phyloP scores from a whole-genome alignment of 202 grass and related monocot species.

The Musa balbisiana region DNA sequence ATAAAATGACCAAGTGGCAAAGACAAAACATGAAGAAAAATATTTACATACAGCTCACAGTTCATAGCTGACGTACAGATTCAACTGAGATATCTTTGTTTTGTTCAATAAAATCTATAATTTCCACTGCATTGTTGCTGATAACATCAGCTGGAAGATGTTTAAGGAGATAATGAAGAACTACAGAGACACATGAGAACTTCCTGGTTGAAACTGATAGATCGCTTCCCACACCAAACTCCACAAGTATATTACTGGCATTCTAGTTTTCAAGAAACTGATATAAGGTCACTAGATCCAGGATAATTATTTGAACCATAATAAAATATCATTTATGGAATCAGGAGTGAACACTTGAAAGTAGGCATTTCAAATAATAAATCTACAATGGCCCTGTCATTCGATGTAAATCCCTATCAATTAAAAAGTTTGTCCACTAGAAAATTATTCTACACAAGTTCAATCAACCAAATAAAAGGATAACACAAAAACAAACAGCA shows the following conservation, averaged over 20 bases:
- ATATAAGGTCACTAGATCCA: neutral
- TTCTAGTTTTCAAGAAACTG: neutral
- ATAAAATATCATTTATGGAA: neutral
- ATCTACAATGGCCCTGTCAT: neutral
- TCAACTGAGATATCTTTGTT: slow-evolving; percentile 22
- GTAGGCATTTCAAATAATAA: neutral
- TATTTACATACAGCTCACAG: neutral
- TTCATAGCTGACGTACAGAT: neutral
- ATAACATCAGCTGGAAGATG: slow-evolving; percentile 21
- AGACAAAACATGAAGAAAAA: neutral
- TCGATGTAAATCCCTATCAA: neutral
- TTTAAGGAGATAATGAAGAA: slow-evolving; percentile 19
- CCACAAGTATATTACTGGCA: neutral
- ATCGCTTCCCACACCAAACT: slow-evolving; percentile 10
- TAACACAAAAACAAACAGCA: neutral
- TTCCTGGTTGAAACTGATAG: slow-evolving; percentile 5
- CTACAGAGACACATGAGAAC: slow-evolving; percentile 8
- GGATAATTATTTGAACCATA: neutral
- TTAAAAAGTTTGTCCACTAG: neutral
- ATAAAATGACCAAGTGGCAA: neutral
- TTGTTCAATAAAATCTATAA: slow-evolving; percentile 13
- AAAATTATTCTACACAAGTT: neutral
- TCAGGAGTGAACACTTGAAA: neutral
- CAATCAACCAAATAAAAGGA: neutral
- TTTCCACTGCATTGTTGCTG: slow-evolving; percentile 8